These are phyloP conservation scores for Solanum acaule DNA, from an alignment of 257 asterid species.

Conservation along the genomic window DNA sequence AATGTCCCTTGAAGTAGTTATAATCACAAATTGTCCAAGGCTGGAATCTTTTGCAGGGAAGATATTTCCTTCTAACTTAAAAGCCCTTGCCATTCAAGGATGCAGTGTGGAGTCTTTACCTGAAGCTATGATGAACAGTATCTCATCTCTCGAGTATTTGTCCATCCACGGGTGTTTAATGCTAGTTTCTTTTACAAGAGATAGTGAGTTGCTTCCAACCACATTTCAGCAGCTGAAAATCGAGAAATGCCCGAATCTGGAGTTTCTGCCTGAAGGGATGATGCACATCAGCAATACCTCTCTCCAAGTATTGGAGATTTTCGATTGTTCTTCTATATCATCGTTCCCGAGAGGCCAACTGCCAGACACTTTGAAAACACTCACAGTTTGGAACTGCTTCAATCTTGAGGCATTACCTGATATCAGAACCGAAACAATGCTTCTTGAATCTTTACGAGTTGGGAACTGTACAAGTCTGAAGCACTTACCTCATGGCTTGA, in stretches of 20 bases:
- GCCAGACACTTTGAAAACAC: constrained; percentile 30
- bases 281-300: constrained; percentile 21
- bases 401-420: constrained; percentile 39
- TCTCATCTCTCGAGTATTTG: constrained; percentile 23
- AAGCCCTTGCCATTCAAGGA: constrained; percentile 37
- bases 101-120: constrained; percentile 37
- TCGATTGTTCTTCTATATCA: constrained; percentile 32
- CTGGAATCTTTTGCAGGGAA: constrained; percentile 23
- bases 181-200: constrained; percentile 28
- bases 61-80: constrained; percentile 29
- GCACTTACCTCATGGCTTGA: constrained; percentile 23
- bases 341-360: constrained; percentile 31
- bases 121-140: constrained; percentile 20
- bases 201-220: constrained; percentile 17
- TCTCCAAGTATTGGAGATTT: constrained; percentile 34
- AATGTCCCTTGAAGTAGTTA: constrained; percentile 26
- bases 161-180: constrained; percentile 34
- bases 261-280: constrained; percentile 40
- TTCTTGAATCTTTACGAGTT: constrained; percentile 30
- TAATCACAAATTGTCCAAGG: constrained; percentile 35
- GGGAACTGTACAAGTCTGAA: constrained; percentile 37
- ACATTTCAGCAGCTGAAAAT: constrained; percentile 36
- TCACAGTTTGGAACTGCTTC: constrained; percentile 37
- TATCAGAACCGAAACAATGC: constrained; percentile 19
- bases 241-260: constrained; percentile 30